Evolutionary conservation across 2,329 filamentous ascomycete genomes (phyloP).

Genomic region (Ophiostoma montium): DNA sequence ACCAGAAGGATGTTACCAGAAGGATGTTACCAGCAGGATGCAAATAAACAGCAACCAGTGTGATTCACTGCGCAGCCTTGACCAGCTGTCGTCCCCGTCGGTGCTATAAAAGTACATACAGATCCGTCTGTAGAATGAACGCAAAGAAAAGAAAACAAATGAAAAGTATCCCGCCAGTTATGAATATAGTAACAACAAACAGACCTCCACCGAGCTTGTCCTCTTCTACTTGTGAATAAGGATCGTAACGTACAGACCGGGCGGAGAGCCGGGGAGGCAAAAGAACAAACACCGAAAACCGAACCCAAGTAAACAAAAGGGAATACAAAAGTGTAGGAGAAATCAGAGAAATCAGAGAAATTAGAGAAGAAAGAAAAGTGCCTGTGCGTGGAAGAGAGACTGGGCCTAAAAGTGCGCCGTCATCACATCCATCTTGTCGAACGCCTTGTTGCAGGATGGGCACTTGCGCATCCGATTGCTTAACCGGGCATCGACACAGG

Average conservation of each 20-base stretch:
- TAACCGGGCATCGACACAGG: slow-evolving; percentile 80
- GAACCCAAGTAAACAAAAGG: not conserved
- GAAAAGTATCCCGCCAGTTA: not conserved
- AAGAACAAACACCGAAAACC: not conserved
- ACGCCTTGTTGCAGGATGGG: slow-evolving; percentile 82
- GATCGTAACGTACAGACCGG: not conserved
- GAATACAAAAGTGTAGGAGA: not conserved
- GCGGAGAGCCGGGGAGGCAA: not conserved
- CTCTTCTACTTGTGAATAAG: not conserved
- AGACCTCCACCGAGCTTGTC: not conserved
- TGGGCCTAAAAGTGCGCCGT: slow-evolving; percentile 35
- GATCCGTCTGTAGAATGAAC: too few species aligned
- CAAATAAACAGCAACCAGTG: too few species aligned
- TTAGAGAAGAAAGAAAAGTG: not conserved
- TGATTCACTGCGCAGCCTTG: too few species aligned
- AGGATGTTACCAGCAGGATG: too few species aligned
- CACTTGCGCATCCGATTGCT: slow-evolving; percentile 88
- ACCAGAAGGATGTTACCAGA: too few species aligned
- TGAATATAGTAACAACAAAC: not conserved
- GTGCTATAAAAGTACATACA: too few species aligned
- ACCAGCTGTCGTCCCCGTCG: too few species aligned
- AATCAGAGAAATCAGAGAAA: too few species aligned
- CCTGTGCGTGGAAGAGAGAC: too few species aligned
- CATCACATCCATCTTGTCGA: slow-evolving; percentile 87
- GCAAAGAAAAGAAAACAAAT: not conserved